Base-by-base conservation (phyloP, 352 stramenopile genomes). In the Phytophthora parvispora region DNA sequence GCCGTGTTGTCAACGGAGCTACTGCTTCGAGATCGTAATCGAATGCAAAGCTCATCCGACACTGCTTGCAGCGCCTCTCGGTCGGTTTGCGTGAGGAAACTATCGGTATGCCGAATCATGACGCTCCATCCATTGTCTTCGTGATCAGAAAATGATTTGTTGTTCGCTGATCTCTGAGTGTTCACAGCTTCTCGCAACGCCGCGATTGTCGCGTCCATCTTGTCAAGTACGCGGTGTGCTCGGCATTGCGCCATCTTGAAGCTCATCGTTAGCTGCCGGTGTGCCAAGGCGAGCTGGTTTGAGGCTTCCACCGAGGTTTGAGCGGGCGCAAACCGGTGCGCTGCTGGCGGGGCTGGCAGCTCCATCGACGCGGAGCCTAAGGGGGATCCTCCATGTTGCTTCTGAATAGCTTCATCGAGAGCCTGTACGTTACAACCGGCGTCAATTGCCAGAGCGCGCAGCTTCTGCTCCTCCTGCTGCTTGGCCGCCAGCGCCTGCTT, bases 231-330 rank as follows among this genome's bases (percentile, higher is more conserved):
- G 12, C 80, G 78, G 20, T 89, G 83, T 5, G 83, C 63, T 2
- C 87, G 83, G 34, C 72, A 83, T 62, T 94, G 83, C 3, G 84
- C 79, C 50, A 84, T 77, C 34, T 91, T 91, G 32, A 92, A 77
- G 7, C 74, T 85, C 84, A 94, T 92, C 13, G 81, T 70, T 13
- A 94, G 77, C 60, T 93, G 84, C 7, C 87, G 77, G 38, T 94
- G 71, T 18, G 87, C 87, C 12, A 91, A 61, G 4, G 57, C 63
- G 36, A 94, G 78, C 52, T 94, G 87, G 1, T 88, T 86, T 12
- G 82, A 82, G 6, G 81, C 82, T 64, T 94, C 84, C 16, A 90
- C 69, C 4, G 80, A 88, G 8, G 79, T 83, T n/a, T 84, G 67
- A 0, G 63, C 49, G 5, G 84, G 80, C n/a, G 80, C 43, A 56